Percentiles rank a stretch among this genome's conserved stretches.
phyloP scores from a whole-genome alignment of 257 asterid genomes.

The Avicennia marina region DNA sequence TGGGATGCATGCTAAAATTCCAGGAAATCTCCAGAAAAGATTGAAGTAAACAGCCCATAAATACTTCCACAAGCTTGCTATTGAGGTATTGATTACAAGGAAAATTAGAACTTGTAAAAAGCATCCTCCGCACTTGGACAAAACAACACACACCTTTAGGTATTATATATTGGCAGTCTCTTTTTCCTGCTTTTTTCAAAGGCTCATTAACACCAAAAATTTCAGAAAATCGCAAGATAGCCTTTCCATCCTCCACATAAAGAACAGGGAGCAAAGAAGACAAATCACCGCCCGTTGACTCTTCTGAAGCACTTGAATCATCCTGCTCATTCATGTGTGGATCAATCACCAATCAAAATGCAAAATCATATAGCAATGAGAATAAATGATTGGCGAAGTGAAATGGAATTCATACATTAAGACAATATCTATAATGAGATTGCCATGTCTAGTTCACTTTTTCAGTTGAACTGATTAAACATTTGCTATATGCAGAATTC shows the following conservation, averaged over 20 bases:
- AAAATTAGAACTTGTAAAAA: background rate
- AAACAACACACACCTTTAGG: conserved; percentile 59
- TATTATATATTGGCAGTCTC: conserved; percentile 50
- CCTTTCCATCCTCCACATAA: conserved; percentile 79
- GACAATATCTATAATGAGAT: no score
- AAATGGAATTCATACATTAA: no score
- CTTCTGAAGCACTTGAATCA: conserved; percentile 42
- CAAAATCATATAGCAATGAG: conserved; percentile 15
- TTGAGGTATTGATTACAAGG: background rate
- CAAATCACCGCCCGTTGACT: conserved; percentile 37
- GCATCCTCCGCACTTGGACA: conserved; percentile 9
- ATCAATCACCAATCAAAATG: conserved; percentile 23
- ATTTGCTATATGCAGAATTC: background rate
- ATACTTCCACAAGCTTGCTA: no score
- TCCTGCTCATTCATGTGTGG: conserved; percentile 49
- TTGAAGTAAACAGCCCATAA: no score
- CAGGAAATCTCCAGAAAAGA: no score
- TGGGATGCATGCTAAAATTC: background rate
- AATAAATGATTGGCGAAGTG: conserved; percentile 2
- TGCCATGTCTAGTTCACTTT: background rate
- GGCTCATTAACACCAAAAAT: conserved; percentile 83
- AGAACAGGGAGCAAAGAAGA: conserved; percentile 84
- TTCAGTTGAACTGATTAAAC: no score
- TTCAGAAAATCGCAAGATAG: conserved; percentile 85
- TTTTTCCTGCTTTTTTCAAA: conserved; percentile 52